phyloP scores from a whole-genome alignment of 345 rosid genomes.

The Cardamine resedifolia region DNA sequence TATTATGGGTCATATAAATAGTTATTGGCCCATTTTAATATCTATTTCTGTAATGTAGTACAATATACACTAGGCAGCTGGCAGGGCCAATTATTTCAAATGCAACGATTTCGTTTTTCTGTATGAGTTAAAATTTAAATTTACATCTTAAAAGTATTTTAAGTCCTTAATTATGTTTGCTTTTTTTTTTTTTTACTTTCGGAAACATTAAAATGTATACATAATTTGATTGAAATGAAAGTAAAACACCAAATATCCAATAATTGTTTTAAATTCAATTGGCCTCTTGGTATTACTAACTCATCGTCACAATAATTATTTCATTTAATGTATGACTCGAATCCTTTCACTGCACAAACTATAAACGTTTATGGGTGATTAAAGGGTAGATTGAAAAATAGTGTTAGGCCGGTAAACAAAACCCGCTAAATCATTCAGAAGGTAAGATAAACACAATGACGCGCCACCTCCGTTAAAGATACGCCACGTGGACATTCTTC shows the following conservation, averaged over 20 bases:
- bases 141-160: background rate
- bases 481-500: constrained; percentile 17
- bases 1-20: background rate
- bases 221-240: background rate
- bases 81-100: background rate
- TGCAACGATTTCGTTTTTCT: background rate
- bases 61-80: background rate
- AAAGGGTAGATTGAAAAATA: background rate
- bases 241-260: background rate
- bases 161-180: background rate
- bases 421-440: background rate
- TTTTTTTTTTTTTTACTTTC: too few species aligned
- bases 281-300: background rate
- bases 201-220: background rate
- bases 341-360: background rate
- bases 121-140: background rate
- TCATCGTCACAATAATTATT: background rate
- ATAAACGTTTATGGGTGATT: background rate
- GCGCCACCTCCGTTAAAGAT: constrained; percentile 13
- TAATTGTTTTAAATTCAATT: background rate
- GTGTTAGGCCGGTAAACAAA: background rate
- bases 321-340: background rate
- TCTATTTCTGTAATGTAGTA: background rate
- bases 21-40: background rate
- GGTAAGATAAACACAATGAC: constrained; percentile 11